Evolutionary conservation across 2,329 filamentous ascomycete genomes (phyloP).

Genomic region (Xylaria sp.): DNA sequence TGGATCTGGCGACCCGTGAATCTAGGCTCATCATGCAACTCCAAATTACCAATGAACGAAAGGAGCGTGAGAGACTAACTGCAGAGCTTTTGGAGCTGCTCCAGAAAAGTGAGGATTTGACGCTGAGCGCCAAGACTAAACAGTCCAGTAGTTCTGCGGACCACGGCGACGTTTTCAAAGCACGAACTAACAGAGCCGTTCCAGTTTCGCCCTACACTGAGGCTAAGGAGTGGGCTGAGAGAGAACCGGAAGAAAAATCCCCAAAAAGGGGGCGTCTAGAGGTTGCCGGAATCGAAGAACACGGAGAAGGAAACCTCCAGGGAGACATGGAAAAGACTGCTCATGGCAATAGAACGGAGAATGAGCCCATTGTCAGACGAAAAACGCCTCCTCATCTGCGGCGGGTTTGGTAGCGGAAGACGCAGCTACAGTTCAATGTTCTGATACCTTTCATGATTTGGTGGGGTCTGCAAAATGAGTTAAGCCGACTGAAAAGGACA

Average conservation of each 20-base stretch:
- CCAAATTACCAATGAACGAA: conserved; percentile 4
- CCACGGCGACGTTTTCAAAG: neutral
- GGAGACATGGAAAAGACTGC: conserved; percentile 72
- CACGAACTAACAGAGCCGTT: neutral
- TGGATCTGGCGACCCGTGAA: neutral
- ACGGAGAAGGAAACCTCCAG: conserved; percentile 73
- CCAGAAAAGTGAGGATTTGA: neutral
- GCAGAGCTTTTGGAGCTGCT: conserved; percentile 9
- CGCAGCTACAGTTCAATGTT: conserved; percentile 16
- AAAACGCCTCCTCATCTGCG: conserved; percentile 49
- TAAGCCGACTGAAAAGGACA: neutral
- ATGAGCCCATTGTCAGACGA: conserved; percentile 83
- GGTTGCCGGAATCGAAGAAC: conserved; percentile 73
- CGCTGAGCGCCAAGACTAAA: neutral
- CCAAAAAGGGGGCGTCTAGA: conserved; percentile 83
- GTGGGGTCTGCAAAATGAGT: neutral
- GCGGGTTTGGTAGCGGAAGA: neutral
- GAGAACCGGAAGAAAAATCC: conserved; percentile 84
- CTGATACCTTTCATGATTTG: neutral
- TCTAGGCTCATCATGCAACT: conserved; percentile 7
- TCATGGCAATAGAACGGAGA: conserved; percentile 82
- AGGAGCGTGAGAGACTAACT: conserved; percentile 2
- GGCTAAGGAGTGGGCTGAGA: conserved; percentile 52
- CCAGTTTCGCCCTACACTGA: neutral
- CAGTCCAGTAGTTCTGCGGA: neutral